These are phyloP conservation scores for Chaetomium sp. DNA, from an alignment of 2,329 filamentous ascomycete genomes.

Conservation along the genomic window DNA sequence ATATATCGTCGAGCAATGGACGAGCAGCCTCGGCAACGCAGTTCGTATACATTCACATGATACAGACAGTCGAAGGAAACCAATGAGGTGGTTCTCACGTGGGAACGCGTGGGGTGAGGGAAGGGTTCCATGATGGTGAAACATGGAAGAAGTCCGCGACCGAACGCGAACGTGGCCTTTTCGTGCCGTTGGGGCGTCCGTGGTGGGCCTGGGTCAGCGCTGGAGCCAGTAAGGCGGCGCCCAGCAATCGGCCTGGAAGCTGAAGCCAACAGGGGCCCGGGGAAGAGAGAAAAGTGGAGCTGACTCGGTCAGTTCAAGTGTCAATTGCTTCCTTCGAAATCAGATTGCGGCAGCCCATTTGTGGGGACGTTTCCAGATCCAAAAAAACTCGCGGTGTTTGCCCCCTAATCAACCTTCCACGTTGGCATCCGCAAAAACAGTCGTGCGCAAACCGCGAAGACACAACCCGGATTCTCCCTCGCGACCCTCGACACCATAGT, in stretches of 20 bases:
- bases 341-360: slow-evolving; percentile 17
- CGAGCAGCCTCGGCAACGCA: too few relatives aligned
- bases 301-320: neutral
- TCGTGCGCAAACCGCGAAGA: slow-evolving; percentile 5
- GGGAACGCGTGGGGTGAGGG: neutral
- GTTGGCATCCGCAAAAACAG: slow-evolving; percentile 4
- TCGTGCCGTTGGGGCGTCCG: neutral
- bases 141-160: neutral
- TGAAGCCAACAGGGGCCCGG: too few relatives aligned
- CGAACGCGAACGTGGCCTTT: slow-evolving; percentile 15
- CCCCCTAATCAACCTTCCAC: slow-evolving; percentile 13
- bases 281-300: slow-evolving; percentile 1
- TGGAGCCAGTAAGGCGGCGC: slow-evolving; percentile 1
- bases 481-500: neutral
- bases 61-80: neutral
- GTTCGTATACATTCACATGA: too few relatives aligned
- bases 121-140: neutral
- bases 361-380: slow-evolving; percentile 14
- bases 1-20: too few relatives aligned
- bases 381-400: slow-evolving; percentile 14
- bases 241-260: neutral
- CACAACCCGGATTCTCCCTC: neutral
- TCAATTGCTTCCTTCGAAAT: slow-evolving; percentile 1
- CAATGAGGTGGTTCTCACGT: neutral
- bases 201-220: neutral